These are phyloP conservation scores for Castanospermum australe DNA, from an alignment of 306 rosid genomes.

Conservation along the genomic window DNA sequence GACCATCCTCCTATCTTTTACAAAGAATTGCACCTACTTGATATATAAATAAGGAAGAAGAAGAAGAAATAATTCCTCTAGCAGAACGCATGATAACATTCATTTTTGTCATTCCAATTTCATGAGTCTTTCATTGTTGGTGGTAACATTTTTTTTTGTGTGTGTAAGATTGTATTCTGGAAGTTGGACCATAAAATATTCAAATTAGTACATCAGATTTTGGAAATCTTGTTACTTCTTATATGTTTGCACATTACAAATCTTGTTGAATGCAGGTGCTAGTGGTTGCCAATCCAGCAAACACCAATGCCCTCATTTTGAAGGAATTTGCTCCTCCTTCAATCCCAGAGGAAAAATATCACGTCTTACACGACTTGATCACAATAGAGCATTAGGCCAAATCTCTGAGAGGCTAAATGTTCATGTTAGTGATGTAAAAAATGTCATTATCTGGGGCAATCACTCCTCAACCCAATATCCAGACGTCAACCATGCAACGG, in stretches of 20 bases:
- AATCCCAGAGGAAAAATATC: conserved; percentile 72
- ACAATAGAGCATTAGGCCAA: conserved; percentile 88
- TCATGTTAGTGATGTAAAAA: conserved; percentile 70
- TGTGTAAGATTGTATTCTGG: too few relatives aligned
- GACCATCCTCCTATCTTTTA: too few relatives aligned
- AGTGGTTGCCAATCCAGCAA: conserved; percentile 96
- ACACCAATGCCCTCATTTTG: conserved; percentile 84
- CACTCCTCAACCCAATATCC: conserved; percentile 97
- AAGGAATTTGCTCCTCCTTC: conserved; percentile 88
- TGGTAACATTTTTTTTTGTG: too few relatives aligned
- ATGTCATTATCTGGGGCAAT: conserved; percentile 91
- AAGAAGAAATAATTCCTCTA: too few relatives aligned
- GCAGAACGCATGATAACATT: too few relatives aligned
- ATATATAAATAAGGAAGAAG: too few relatives aligned
- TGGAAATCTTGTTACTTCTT: neutral
- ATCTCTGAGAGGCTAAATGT: conserved; percentile 74
- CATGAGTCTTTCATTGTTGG: neutral
- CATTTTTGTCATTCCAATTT: too few relatives aligned
- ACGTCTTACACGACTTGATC: conserved; percentile 93
- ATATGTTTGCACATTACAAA: conserved; percentile 14
- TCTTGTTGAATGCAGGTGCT: conserved; percentile 52
- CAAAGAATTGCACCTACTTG: too few relatives aligned
- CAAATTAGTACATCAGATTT: neutral
- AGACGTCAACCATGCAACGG: conserved; percentile 81
- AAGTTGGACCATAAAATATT: too few relatives aligned